A percentile compares a stretch with the other conserved stretches of the same genome.
These are phyloP conservation scores for Trametes meyenii DNA, from an alignment of 768 basidiomycete species.

Conservation along the genomic window DNA sequence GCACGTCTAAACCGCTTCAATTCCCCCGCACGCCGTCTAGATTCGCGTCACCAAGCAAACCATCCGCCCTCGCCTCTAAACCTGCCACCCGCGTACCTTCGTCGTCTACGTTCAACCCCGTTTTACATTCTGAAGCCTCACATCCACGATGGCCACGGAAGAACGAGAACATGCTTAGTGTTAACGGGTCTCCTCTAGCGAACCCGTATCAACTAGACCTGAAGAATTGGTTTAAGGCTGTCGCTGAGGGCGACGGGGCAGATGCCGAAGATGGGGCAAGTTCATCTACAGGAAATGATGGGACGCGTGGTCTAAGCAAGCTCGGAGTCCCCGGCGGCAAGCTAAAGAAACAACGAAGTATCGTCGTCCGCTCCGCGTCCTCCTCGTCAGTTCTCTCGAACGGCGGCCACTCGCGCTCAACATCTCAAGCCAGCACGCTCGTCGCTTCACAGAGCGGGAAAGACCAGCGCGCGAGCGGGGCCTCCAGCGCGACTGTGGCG, in stretches of 20 bases:
- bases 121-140: conserved; percentile 45
- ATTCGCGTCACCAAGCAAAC: conserved; percentile 52
- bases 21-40: conserved; percentile 40
- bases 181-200: conserved; percentile 81
- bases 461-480: conserved; percentile 18
- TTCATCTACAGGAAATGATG: conserved; percentile 16
- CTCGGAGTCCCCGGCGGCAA: conserved; percentile 28
- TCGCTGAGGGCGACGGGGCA: conserved; percentile 38
- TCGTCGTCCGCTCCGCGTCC: conserved; percentile 41
- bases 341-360: conserved; percentile 38
- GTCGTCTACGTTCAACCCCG: conserved; percentile 71
- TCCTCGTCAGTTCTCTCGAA: conserved; percentile 17
- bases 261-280: conserved; percentile 26
- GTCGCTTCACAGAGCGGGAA: conserved; percentile 37
- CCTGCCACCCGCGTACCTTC: conserved; percentile 49
- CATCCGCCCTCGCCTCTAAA: conserved; percentile 36
- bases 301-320: conserved; percentile 9
- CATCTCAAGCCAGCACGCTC: conserved; percentile 55
- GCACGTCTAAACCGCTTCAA: conserved; percentile 26
- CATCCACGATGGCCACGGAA: conserved; percentile 65
- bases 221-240: conserved; percentile 54
- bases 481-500: conserved; percentile 1
- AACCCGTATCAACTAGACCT: conserved; percentile 75
- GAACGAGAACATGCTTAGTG: conserved; percentile 78
- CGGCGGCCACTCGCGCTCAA: conserved; percentile 46